Conservation (phyloP, 2,329 filamentous ascomycete genomes). For the Talaromyces sp. region DNA sequence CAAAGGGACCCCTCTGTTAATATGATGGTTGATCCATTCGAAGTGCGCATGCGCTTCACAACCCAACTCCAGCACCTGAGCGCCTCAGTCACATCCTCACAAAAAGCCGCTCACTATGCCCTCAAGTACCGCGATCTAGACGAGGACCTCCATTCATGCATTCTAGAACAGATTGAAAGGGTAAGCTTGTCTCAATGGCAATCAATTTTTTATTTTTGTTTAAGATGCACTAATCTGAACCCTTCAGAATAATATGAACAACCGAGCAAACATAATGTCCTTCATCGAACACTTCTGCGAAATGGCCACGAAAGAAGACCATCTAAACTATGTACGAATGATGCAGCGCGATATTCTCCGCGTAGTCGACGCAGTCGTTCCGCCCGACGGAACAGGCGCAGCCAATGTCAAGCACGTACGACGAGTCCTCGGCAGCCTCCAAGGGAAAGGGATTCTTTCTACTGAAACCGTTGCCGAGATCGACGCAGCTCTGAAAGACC, state of each 20-base stretch:
- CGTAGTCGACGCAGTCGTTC: constrained; percentile 89
- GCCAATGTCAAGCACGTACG: constrained; percentile 93
- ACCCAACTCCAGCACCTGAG: constrained; percentile 86
- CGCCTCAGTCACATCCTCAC: constrained; percentile 82
- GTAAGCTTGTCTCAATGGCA: constrained; percentile 48
- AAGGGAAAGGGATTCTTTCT: constrained; percentile 72
- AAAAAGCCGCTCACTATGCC: constrained; percentile 93
- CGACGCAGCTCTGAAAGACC: constrained; percentile 78
- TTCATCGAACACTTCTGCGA: constrained; percentile 96
- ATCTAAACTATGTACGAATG: constrained; percentile 85
- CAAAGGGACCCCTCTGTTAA: constrained; percentile 3
- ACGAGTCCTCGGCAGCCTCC: constrained; percentile 73
- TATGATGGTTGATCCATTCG: constrained; percentile 84
- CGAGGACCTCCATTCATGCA: constrained; percentile 96
- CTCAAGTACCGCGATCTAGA: constrained; percentile 92
- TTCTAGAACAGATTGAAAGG: constrained; percentile 89
- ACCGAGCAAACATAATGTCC: constrained; percentile 97
- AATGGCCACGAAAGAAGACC: constrained; percentile 73
- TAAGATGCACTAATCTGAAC: background rate
- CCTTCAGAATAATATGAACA: constrained; percentile 86
- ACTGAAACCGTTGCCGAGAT: constrained; percentile 75
- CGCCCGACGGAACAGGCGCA: constrained; percentile 80
- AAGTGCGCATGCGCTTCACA: constrained; percentile 97
- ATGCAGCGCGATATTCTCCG: constrained; percentile 90
- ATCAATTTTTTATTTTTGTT: no score